Evolutionary conservation across 805 yeast genomes (phyloP), one percentile per base, ranked within the genome.

Genomic region (Candida awuae): DNA sequence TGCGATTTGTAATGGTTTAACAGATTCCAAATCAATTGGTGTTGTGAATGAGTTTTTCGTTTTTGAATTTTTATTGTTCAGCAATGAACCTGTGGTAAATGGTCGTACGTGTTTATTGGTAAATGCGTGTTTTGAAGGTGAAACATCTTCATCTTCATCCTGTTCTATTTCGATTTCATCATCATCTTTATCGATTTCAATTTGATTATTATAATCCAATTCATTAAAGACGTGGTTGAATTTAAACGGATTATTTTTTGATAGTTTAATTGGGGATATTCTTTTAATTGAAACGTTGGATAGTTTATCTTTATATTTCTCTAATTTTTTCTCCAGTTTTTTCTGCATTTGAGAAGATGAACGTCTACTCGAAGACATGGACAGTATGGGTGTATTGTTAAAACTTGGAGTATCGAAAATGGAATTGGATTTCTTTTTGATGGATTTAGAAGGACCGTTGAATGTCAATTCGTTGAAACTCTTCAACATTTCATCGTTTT

Each of bases 1-100:
- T 13, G 92, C 95, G 0, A 88, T 80, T 55, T 84, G 94, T 29
- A 85, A 67, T 3, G 95, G 95, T 54, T 81, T 83, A 17, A 83
- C 92, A 34, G 76, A 73, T 46, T 76, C 73, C 58, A 80, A 84
- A 13, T 71, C 65, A 29, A 70, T 75, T 1, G 82, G 78, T 0
- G 80, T n/a, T 15, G 41, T 27, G 28, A 32, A 32, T 8, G 18
- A 10, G 17, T n/a, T n/a, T n/a, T n/a, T n/a, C n/a, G n/a, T n/a
- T n/a, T n/a, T n/a, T n/a, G n/a, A n/a, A n/a, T n/a, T n/a, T n/a
- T 71, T 25, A 58, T 51, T 41, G 63, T 64, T 35, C 40, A 4
- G 44, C 46, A 12, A 22, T 10, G 34, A 29, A 12, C 43, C 43
- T 2, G 43, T 39, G 15, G 41, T 37, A 19, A 39, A 25, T 18